Base-by-base conservation (phyloP, 495 filamentous ascomycete genomes). In the Xylaria venustula region DNA sequence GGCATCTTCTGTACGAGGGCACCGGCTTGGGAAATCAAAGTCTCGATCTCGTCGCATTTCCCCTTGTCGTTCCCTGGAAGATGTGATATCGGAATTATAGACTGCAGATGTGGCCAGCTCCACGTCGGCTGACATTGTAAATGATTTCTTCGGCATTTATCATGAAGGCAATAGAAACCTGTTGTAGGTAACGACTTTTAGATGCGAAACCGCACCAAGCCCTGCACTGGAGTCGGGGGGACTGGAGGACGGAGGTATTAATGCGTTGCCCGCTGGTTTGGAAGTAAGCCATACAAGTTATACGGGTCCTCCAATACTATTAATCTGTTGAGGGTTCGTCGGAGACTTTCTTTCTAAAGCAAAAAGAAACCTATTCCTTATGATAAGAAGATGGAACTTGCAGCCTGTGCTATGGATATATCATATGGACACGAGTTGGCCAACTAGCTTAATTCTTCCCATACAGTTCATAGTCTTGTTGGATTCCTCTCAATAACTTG, bases 91-190 rank as follows among this genome's bases (percentile, higher is more conserved):
- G 61, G 63, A 37, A 58, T 52, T 37, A 61, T 44, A 52, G 57
- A 64, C 48, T 61, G 45, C 47, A 64, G 52, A 37, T 22, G 34
- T 23, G 7, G 15, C 63, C 63, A 64, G 26, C 14, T 57, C 58
- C 58, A 65, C 34, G 46, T 58, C 26, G 58, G 28, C 19, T 37
- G 30, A 32, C 62, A 64, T 44, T 42, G 14, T 34, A 45, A 28
- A 65, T 58, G 53, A 65, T 4, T 11, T 60, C 25, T 48, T 47
- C 54, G 23, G 64, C 64, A 48, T 60, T 22, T 54, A 66, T 22
- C 28, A 62, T 62, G 54, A 46, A 62, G 26, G 63, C 59, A 59
- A 62, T 44, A 6, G 63, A 22, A 51, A 65, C 53, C 7, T 65
- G 58, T 54, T 62, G 23, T 28, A 65, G 44, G 47, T 54, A 2